Evolutionary conservation across 2,329 filamentous ascomycete genomes (phyloP), one percentile per base, ranked within the genome.

Genomic region (Metarhizium guizhouense): DNA sequence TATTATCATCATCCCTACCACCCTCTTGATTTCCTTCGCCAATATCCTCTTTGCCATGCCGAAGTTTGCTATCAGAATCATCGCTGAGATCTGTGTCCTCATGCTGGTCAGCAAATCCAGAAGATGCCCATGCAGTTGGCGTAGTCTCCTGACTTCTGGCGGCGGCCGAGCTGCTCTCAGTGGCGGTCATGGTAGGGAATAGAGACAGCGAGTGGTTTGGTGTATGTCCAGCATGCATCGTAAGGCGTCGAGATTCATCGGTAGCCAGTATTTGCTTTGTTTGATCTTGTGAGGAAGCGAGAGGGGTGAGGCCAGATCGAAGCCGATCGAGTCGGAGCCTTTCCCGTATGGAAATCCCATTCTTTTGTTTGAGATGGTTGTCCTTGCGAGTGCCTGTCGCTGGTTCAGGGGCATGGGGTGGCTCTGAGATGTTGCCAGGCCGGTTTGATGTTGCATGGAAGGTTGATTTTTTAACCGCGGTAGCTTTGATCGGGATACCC

Each of bases 211-310:
- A 82, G 63, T 84, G 81, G 52, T 76, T 84, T 6, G 82, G 82
- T 2, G 82, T 85, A 65, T 85, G 82, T 1, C 82, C 82, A 20
- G 82, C 82, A 65, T 85, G 78, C 76, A 85, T 80, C 0, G 76
- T 83, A 45, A 84, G 74, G 48, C 82, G 74, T 51, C 70, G 72
- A 47, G 73, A 71, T 61, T 78, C 80, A 6, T 75, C 71, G 7
- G 76, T 76, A 29, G 71, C 72, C 40, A 82, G 68, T 8, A 72
- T 72, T 58, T 77, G 69, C 53, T 77, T 66, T 3, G 77, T 77
- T 53, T 54, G 51, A 40, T 74, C 70, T 53, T 72, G 74, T 4
- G 73, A 69, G 2, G 68, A 47, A 20, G 32, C 43, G 20, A 55
- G 34, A 7, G 54, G 56, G 20, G 51, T 43, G 25, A 58, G 54